Conservation (phyloP, 768 basidiomycete species). For the Pleurotus sapidus region DNA sequence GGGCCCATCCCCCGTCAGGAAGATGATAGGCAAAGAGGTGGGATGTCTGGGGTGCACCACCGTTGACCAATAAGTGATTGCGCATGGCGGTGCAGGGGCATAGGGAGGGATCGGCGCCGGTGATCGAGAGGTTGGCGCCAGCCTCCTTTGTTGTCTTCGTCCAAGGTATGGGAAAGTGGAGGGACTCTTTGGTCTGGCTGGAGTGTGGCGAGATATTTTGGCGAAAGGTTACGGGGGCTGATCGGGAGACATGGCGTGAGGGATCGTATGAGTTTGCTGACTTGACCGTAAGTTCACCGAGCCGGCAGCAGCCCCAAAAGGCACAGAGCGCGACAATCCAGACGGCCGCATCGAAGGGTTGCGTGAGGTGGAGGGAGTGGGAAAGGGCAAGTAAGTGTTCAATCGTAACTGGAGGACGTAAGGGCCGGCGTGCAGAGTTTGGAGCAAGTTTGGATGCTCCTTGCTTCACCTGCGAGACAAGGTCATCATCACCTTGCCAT, state of each 20-base stretch:
- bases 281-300: constrained; percentile 24
- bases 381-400: constrained; percentile 13
- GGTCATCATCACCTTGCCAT: constrained; percentile 17
- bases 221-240: neutral
- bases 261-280: constrained; percentile 11
- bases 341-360: constrained; percentile 26
- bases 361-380: constrained; percentile 15
- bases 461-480: constrained; percentile 18
- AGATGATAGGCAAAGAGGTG: constrained; percentile 14
- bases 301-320: constrained; percentile 31
- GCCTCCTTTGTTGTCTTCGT: constrained; percentile 25
- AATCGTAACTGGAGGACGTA: constrained; percentile 16
- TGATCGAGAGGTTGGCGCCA: constrained; percentile 26
- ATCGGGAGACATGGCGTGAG: constrained; percentile 11
- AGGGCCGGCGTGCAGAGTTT: constrained; percentile 8
- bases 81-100: constrained; percentile 19
- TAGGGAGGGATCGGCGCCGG: constrained; percentile 9
- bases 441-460: constrained; percentile 23
- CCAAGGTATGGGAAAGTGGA: constrained; percentile 30
- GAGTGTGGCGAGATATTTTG: neutral
- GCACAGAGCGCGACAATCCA: constrained; percentile 26
- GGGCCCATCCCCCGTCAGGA: neutral
- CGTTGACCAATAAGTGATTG: constrained; percentile 18
- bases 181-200: neutral
- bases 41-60: constrained; percentile 11